These are phyloP conservation scores for Cercospora janseana DNA, from an alignment of 2,329 filamentous ascomycete genomes.

Conservation along the genomic window DNA sequence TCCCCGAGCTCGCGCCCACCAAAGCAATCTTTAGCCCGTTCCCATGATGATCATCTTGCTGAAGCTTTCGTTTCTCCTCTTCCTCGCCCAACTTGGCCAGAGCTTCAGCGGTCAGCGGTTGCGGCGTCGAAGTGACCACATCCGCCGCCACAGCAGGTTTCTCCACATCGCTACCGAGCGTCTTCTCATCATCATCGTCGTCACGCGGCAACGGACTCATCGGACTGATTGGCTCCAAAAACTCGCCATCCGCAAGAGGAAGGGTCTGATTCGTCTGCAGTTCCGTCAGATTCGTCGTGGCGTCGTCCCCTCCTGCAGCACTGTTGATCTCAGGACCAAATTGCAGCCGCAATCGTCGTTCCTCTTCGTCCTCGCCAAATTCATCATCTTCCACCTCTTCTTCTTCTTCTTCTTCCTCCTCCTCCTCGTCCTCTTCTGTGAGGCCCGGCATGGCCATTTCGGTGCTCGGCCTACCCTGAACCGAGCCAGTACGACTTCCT, in stretches of 20 bases:
- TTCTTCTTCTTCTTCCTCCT: constrained; percentile 29
- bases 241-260: no score
- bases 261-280: background rate
- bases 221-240: constrained; percentile 21
- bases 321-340: constrained; percentile 30
- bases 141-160: constrained; percentile 6
- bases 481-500: constrained; percentile 37
- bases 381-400: constrained; percentile 37
- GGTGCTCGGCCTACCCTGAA: constrained; percentile 65
- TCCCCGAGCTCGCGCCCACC: no score
- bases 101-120: constrained; percentile 36
- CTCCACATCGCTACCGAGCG: constrained; percentile 14
- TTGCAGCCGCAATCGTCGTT: constrained; percentile 31
- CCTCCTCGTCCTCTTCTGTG: constrained; percentile 35
- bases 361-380: constrained; percentile 28
- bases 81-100: constrained; percentile 32
- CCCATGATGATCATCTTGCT: no score
- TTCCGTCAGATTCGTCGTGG: constrained; percentile 1
- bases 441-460: constrained; percentile 63
- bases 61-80: constrained; percentile 15
- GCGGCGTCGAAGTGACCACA: constrained; percentile 5
- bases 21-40: no score
- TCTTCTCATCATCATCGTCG: background rate
- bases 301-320: constrained; percentile 1
- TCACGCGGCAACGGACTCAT: constrained; percentile 18